Percentiles rank a stretch among this genome's conserved stretches.
These are phyloP conservation scores for Coniferiporia weirii DNA, from an alignment of 1,284 basidiomycete species.

Conservation along the genomic window DNA sequence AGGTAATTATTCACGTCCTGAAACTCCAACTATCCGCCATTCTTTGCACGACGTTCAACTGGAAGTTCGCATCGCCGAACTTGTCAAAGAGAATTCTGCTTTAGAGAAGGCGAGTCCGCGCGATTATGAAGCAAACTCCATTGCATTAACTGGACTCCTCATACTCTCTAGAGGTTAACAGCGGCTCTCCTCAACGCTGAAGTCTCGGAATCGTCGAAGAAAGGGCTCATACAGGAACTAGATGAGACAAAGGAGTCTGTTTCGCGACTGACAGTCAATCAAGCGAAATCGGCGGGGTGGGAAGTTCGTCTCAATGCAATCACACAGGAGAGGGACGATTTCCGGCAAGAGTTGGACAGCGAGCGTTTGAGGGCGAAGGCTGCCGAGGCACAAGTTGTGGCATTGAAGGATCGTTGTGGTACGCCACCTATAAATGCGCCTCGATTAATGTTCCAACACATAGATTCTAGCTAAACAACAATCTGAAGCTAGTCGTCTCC, in stretches of 20 bases:
- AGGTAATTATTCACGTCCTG: slow-evolving; percentile 8
- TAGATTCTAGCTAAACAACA: slow-evolving; percentile 61
- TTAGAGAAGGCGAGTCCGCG: slow-evolving; percentile 56
- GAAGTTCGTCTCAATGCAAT: slow-evolving; percentile 59
- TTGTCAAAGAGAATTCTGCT: slow-evolving; percentile 53
- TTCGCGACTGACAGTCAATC: slow-evolving; percentile 62
- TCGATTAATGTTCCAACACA: not conserved
- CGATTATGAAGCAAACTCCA: not conserved
- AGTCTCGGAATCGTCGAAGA: slow-evolving; percentile 74
- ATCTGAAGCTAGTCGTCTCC: slow-evolving; percentile 57
- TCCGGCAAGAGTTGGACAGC: slow-evolving; percentile 76
- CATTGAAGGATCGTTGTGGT: slow-evolving; percentile 62
- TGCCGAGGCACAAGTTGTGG: slow-evolving; percentile 61
- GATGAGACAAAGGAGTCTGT: slow-evolving; percentile 71
- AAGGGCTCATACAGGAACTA: slow-evolving; percentile 69
- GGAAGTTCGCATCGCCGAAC: slow-evolving; percentile 36
- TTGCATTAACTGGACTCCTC: not conserved
- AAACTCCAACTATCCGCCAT: slow-evolving; percentile 11
- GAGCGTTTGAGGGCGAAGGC: slow-evolving; percentile 66
- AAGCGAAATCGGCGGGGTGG: slow-evolving; percentile 65
- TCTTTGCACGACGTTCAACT: slow-evolving; percentile 24
- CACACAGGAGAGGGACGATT: slow-evolving; percentile 76
- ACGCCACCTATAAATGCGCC: slow-evolving; percentile 24
- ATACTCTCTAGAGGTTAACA: slow-evolving; percentile 55
- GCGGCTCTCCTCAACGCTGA: slow-evolving; percentile 82